phyloP scores from a whole-genome alignment of 2,329 filamentous ascomycete genomes.

The Pestalotiopsis sp. region DNA sequence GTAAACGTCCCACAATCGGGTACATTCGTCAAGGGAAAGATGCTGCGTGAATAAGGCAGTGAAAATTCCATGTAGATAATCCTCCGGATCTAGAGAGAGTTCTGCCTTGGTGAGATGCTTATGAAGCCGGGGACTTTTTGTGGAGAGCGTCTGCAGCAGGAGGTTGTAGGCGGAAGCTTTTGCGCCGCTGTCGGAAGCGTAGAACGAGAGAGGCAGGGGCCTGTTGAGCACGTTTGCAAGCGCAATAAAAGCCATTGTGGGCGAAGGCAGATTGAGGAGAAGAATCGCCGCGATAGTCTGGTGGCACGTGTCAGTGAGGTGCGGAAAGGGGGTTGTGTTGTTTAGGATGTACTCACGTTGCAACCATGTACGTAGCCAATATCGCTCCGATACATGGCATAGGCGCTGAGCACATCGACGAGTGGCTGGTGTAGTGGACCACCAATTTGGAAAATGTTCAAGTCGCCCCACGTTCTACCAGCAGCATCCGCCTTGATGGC shows the following conservation, averaged over 20 bases:
- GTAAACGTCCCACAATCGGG: slow-evolving; percentile 79
- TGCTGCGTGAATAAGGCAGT: slow-evolving; percentile 64
- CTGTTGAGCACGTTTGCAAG: slow-evolving; percentile 80
- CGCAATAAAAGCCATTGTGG: slow-evolving; percentile 67
- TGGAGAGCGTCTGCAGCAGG: slow-evolving; percentile 65
- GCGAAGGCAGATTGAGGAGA: slow-evolving; percentile 68
- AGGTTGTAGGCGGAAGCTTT: slow-evolving; percentile 70
- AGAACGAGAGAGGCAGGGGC: slow-evolving; percentile 73
- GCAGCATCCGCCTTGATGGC: slow-evolving; percentile 66
- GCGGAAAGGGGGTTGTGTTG: background rate
- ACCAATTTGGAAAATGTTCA: slow-evolving; percentile 70
- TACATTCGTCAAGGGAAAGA: slow-evolving; percentile 69
- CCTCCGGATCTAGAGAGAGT: slow-evolving; percentile 45
- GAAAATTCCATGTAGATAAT: slow-evolving; percentile 64
- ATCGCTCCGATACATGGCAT: slow-evolving; percentile 80
- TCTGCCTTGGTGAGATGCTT: slow-evolving; percentile 60
- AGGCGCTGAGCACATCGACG: slow-evolving; percentile 74
- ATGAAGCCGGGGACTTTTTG: slow-evolving; percentile 66
- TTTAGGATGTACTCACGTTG: slow-evolving; percentile 59
- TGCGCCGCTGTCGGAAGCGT: slow-evolving; percentile 68
- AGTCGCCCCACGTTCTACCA: slow-evolving; percentile 67
- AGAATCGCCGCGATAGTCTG: slow-evolving; percentile 74
- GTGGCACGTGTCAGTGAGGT: slow-evolving; percentile 18
- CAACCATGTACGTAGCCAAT: slow-evolving; percentile 77
- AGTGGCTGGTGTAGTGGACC: slow-evolving; percentile 69